These are phyloP conservation scores for Daldinia sp. DNA, from an alignment of 2,329 filamentous ascomycete genomes.

Conservation along the genomic window DNA sequence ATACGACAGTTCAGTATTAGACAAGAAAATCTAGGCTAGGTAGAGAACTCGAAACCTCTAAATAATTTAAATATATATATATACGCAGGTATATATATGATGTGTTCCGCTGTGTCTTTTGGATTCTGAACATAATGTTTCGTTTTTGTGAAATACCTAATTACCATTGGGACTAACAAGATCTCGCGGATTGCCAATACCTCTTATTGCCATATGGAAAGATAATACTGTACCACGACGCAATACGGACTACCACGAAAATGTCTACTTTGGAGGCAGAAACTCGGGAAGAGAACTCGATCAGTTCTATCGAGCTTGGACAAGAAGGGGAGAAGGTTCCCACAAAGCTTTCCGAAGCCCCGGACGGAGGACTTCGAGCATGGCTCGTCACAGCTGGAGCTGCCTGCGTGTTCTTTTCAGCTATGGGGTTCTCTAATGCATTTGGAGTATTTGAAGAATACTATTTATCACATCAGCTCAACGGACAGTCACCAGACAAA, in stretches of 20 bases:
- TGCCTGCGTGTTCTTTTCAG: conserved; percentile 49
- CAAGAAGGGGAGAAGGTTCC: background rate
- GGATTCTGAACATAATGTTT: background rate
- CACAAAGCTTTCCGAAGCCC: conserved; percentile 28
- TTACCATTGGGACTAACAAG: background rate
- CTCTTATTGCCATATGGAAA: conserved; percentile 9
- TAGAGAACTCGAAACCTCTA: background rate
- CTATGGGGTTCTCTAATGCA: conserved; percentile 54
- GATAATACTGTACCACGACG: background rate
- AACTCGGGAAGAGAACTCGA: conserved; percentile 13
- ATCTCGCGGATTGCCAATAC: background rate
- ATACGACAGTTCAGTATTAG: conserved; percentile 7
- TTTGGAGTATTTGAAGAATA: conserved; percentile 56
- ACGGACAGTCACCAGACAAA: conserved; percentile 45
- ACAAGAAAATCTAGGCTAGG: background rate
- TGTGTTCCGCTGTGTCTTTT: background rate
- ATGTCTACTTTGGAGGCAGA: conserved; percentile 27
- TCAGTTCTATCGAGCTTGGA: background rate
- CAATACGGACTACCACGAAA: background rate
- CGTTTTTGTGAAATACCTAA: conserved; percentile 2
- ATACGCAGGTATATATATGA: conserved; percentile 14
- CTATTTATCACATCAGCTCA: conserved; percentile 49
- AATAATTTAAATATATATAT: background rate
- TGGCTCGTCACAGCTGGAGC: conserved; percentile 48
- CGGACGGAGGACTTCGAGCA: conserved; percentile 48